Percentiles rank a stretch among this genome's conserved stretches.
phyloP scores from a whole-genome alignment of 2,329 filamentous ascomycete species.

The Fragosphaeria purpurea region DNA sequence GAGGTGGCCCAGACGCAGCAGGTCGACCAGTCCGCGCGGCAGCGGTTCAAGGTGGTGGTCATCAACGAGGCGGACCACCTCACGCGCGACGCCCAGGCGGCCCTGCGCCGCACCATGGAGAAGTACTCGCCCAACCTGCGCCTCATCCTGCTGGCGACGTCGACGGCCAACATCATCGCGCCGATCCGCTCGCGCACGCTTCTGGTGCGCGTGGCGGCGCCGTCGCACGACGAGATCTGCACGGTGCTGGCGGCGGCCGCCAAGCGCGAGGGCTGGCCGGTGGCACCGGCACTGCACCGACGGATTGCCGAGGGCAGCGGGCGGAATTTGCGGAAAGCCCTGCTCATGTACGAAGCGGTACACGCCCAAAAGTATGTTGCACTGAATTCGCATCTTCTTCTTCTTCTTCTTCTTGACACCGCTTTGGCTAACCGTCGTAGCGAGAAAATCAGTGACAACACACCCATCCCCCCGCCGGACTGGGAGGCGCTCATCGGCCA shows the following conservation, averaged over 20 bases:
- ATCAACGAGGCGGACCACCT: constrained; percentile 98
- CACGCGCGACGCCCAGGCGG: constrained; percentile 88
- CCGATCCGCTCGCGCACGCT: constrained; percentile 88
- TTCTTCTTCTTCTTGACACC: neutral
- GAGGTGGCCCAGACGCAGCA: constrained; percentile 98
- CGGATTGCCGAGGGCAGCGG: constrained; percentile 86
- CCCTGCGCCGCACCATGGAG: constrained; percentile 92
- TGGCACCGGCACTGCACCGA: constrained; percentile 63
- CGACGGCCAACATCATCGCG: constrained; percentile 97
- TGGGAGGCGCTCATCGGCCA: constrained; percentile 89
- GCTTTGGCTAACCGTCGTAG: constrained; percentile 34
- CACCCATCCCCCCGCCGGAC: constrained; percentile 85
- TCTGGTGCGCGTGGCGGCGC: constrained; percentile 83
- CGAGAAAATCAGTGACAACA: constrained; percentile 80
- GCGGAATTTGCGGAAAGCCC: constrained; percentile 75
- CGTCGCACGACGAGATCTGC: constrained; percentile 76
- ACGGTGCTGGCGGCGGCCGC: constrained; percentile 59
- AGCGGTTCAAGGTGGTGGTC: constrained; percentile 95
- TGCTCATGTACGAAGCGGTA: constrained; percentile 95
- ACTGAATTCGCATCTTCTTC: neutral
- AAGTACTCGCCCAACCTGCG: constrained; percentile 96
- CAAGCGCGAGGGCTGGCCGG: constrained; percentile 75
- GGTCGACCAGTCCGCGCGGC: constrained; percentile 83
- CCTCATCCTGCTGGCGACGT: constrained; percentile 86
- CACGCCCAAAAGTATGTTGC: constrained; percentile 83